Evolutionary conservation across 2,329 filamentous ascomycete genomes (phyloP).

Genomic region (Botryotinia convoluta): DNA sequence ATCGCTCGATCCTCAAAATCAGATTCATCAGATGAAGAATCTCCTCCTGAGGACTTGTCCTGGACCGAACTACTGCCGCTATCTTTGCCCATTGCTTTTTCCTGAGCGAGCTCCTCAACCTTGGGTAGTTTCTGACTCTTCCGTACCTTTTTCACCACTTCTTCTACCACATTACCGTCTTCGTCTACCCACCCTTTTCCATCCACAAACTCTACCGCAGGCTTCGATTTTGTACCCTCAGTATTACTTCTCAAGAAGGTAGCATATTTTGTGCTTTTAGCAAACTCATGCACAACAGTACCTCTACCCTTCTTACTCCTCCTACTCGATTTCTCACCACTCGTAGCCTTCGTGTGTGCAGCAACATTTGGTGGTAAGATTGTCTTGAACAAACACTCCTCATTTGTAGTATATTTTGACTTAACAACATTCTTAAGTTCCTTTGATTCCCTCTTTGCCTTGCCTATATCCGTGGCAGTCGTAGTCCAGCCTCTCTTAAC

Average conservation of each 20-base stretch:
- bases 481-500: slow-evolving; percentile 47
- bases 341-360: slow-evolving; percentile 39
- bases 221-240: slow-evolving; percentile 44
- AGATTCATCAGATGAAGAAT: slow-evolving; percentile 21
- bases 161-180: slow-evolving; percentile 72
- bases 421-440: slow-evolving; percentile 58
- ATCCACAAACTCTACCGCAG: slow-evolving; percentile 68
- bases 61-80: slow-evolving; percentile 21
- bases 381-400: slow-evolving; percentile 83
- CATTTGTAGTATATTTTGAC: slow-evolving; percentile 76
- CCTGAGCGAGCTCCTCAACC: background rate
- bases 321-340: slow-evolving; percentile 43
- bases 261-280: slow-evolving; percentile 77
- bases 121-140: slow-evolving; percentile 6
- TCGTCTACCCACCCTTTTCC: slow-evolving; percentile 87
- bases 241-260: slow-evolving; percentile 68
- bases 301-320: slow-evolving; percentile 58
- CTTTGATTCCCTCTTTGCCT: slow-evolving; percentile 50
- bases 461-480: slow-evolving; percentile 50
- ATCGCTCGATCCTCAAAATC: slow-evolving; percentile 13
- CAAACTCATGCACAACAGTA: slow-evolving; percentile 82
- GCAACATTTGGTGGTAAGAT: slow-evolving; percentile 62
- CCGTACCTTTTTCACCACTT: slow-evolving; percentile 31
- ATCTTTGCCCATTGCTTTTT: background rate
- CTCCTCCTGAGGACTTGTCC: slow-evolving; percentile 33